A percentile compares a stretch with the other conserved stretches of the same genome.
These are phyloP conservation scores for Apiotrichum domesticum DNA, from an alignment of 1,284 basidiomycete genomes.

Conservation along the genomic window DNA sequence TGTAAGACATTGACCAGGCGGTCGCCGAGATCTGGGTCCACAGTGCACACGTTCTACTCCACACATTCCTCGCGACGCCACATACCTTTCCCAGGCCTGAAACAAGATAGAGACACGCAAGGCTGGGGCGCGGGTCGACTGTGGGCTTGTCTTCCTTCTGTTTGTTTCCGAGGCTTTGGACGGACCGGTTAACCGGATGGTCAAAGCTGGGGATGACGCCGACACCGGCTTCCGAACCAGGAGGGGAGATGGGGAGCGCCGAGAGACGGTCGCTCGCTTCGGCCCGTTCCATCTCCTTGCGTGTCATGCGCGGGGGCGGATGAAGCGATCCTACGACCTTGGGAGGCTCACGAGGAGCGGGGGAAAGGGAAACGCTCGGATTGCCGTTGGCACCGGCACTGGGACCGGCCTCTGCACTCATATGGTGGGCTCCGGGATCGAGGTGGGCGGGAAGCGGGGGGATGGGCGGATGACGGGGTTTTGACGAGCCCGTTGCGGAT, in stretches of 20 bases:
- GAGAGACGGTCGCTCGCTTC: no score
- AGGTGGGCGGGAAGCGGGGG: not conserved
- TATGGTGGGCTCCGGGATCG: no score
- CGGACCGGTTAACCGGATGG: conserved; percentile 15
- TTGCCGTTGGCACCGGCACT: no score
- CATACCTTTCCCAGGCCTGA: conserved; percentile 50
- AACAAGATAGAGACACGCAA: conserved; percentile 51
- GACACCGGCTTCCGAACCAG: not conserved
- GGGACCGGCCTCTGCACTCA: no score
- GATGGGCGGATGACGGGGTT: not conserved
- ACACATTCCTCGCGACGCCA: not conserved
- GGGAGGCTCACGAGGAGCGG: no score
- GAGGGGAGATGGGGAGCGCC: not conserved
- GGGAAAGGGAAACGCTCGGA: no score
- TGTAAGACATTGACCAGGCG: no score
- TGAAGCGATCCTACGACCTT: no score
- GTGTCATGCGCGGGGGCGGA: no score
- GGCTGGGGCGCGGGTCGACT: conserved; percentile 31
- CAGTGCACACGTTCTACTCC: no score
- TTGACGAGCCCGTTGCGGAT: conserved; percentile 1
- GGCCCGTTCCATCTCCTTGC: no score
- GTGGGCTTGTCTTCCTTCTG: conserved; percentile 35
- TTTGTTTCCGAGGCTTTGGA: conserved; percentile 14
- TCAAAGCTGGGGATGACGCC: conserved; percentile 19
- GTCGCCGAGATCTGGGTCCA: no score